Evolutionary conservation across 176 grass and related monocot genomes (phyloP), one percentile per base, ranked within the genome.

Genomic region (Zoysia japonica): DNA sequence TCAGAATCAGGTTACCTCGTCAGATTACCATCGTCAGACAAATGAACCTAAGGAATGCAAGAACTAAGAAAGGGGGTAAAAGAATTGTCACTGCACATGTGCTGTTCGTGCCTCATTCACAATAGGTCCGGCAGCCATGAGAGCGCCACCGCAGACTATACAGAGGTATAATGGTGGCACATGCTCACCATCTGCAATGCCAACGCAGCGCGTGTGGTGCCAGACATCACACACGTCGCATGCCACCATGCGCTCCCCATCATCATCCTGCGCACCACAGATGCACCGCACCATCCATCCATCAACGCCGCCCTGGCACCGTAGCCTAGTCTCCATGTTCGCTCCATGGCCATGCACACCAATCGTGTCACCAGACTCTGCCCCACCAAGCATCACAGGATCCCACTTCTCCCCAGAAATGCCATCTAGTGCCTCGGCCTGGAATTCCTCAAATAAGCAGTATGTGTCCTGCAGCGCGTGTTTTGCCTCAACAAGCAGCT

Each of bases 331-430:
- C 51, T 80, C 77, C 91, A 94, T 83, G 84, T 94, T 88, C 2
- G 44, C 89, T 47, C 91, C 86, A 12, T 79, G 65, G 55, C 95
- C 92, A 39, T 78, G 66, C 55, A 87, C 88, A 11, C 95, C 65
- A 35, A 88, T 82, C 15, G 71, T 80, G 77, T 80, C 87, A 54
- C 91, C 89, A 7, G 89, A 90, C 80, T 97, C 83, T n/a, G 87
- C 91, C 47, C 94, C 94, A 67, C 94, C 94, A 85, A 91, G 86
- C 85, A 98, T 83, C 81, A 98, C 96, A 1, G 96, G 92, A 57
- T 98, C 96, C 92, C 92, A 91, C 48, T 80, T 82, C 78, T 98
- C 88, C 46, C 96, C 96, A 68, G 78, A 68, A 61, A 94, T 78
- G 7, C 96, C 92, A 55, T 94, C 80, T 63, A 94, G 50, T 11